Conservation (phyloP, 1,284 basidiomycete genomes). For the Veloboletus limbatus region DNA sequence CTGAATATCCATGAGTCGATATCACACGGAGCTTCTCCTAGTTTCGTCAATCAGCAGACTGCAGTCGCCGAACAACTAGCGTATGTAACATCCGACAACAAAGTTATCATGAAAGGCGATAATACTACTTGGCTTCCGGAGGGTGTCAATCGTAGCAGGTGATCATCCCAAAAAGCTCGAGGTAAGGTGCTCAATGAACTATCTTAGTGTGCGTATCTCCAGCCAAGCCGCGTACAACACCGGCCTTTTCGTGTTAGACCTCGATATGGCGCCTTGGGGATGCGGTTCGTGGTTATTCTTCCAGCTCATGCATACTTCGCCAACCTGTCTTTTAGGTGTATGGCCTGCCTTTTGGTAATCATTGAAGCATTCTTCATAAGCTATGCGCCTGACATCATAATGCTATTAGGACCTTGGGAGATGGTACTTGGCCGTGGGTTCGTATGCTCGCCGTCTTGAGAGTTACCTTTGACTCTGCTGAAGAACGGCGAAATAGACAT, state of each 20-base stretch:
- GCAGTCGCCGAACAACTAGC: slow-evolving; percentile 49
- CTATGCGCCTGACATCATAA: slow-evolving; percentile 11
- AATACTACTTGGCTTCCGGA: slow-evolving; percentile 51
- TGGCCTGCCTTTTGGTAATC: slow-evolving; percentile 54
- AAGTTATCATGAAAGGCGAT: slow-evolving; percentile 73
- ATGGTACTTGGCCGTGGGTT: slow-evolving; percentile 48
- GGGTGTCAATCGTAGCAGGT: slow-evolving; percentile 62
- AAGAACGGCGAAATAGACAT: slow-evolving; percentile 67
- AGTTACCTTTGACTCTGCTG: slow-evolving; percentile 9
- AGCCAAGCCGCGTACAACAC: slow-evolving; percentile 47
- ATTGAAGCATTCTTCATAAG: slow-evolving; percentile 32
- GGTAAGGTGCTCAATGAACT: not conserved
- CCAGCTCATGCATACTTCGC: not conserved
- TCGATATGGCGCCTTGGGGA: slow-evolving; percentile 54
- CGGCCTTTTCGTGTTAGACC: slow-evolving; percentile 53
- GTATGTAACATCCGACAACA: slow-evolving; percentile 52
- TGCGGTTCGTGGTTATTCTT: slow-evolving; percentile 40
- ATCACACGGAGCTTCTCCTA: slow-evolving; percentile 24
- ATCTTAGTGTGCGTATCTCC: slow-evolving; percentile 46
- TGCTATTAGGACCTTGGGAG: slow-evolving; percentile 34
- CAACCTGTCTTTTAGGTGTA: slow-evolving; percentile 36
- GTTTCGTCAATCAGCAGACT: slow-evolving; percentile 49
- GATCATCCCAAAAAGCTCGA: not conserved
- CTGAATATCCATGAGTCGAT: not conserved
- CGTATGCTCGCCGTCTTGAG: slow-evolving; percentile 13